A percentile compares a stretch with the other conserved stretches of the same genome.
These are phyloP conservation scores for Phytomonas francai DNA, from an alignment of 208 protist species.

Conservation along the genomic window DNA sequence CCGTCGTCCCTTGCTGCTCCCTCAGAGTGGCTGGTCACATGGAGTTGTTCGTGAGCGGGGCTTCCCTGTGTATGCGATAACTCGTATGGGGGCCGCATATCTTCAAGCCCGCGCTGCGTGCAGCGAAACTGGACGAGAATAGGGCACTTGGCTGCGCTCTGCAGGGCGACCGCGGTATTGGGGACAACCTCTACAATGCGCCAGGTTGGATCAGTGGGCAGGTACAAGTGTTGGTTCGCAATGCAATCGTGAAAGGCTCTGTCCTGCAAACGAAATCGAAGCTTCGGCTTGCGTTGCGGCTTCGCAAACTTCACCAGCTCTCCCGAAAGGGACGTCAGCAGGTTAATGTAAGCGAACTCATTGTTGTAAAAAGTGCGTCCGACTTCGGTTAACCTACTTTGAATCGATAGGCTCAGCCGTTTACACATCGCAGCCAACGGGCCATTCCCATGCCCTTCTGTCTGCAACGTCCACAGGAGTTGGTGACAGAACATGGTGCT, in stretches of 20 bases:
- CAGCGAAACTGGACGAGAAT: conserved; percentile 88
- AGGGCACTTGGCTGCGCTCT: conserved; percentile 87
- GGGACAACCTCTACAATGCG: conserved; percentile 69
- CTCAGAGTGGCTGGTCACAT: neutral
- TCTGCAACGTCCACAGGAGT: conserved; percentile 78
- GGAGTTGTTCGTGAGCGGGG: neutral
- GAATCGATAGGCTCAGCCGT: conserved; percentile 25
- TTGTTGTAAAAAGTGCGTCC: conserved; percentile 45
- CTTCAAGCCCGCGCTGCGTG: conserved; percentile 30
- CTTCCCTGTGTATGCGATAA: neutral
- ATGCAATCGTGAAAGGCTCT: conserved; percentile 47
- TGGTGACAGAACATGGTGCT: conserved; percentile 82
- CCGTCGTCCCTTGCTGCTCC: conserved; percentile 14
- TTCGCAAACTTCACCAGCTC: conserved; percentile 78
- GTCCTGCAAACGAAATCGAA: conserved; percentile 60
- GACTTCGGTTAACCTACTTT: conserved; percentile 29
- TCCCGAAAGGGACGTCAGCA: conserved; percentile 70
- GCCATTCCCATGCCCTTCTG: conserved; percentile 47
- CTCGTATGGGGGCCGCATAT: conserved; percentile 22
- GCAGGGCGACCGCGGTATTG: conserved; percentile 74
- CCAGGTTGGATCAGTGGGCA: conserved; percentile 71
- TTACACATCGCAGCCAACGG: conserved; percentile 38
- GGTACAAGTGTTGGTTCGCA: conserved; percentile 58
- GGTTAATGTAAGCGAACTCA: conserved; percentile 75
- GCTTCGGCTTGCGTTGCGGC: conserved; percentile 58